Percentiles rank a stretch among this genome's conserved stretches.
These are phyloP conservation scores for Amanita muscaria DNA, from an alignment of 768 basidiomycete genomes.

Conservation along the genomic window DNA sequence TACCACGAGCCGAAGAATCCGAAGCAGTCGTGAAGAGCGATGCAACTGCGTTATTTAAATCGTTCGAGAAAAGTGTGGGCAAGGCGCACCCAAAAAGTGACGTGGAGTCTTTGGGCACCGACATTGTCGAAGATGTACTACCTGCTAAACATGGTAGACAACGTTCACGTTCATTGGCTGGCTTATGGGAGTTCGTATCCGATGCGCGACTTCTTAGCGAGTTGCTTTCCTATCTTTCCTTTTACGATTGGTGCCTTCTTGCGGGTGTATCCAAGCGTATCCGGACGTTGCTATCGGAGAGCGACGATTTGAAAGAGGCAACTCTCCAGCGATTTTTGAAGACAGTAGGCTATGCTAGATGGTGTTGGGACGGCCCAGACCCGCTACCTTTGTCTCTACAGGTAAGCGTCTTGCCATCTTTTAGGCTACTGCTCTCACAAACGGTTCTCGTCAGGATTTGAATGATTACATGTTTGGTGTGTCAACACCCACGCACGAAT, in stretches of 20 bases:
- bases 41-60: neutral
- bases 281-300: slow-evolving; percentile 39
- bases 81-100: slow-evolving; percentile 6
- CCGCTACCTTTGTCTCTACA: slow-evolving; percentile 54
- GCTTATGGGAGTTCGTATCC: slow-evolving; percentile 47
- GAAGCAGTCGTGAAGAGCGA: slow-evolving; percentile 6
- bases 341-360: slow-evolving; percentile 65
- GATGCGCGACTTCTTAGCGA: slow-evolving; percentile 41
- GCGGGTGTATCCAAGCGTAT: slow-evolving; percentile 49
- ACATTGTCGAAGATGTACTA: too few species aligned
- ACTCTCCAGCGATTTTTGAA: slow-evolving; percentile 62
- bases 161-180: too few species aligned
- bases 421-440: neutral
- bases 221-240: slow-evolving; percentile 57
- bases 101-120: neutral
- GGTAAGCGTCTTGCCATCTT: slow-evolving; percentile 30
- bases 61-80: too few species aligned
- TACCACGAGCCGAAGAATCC: slow-evolving; percentile 1
- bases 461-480: slow-evolving; percentile 75
- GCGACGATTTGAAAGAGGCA: slow-evolving; percentile 44
- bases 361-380: slow-evolving; percentile 53
- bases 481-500: slow-evolving; percentile 66
- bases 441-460: slow-evolving; percentile 48
- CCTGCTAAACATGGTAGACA: too few species aligned
- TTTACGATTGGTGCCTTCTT: slow-evolving; percentile 62